Percentiles rank a stretch among this genome's conserved stretches.
These are phyloP conservation scores for Paramyrothecium sp. DNA, from an alignment of 2,329 filamentous ascomycete species.

Conservation along the genomic window DNA sequence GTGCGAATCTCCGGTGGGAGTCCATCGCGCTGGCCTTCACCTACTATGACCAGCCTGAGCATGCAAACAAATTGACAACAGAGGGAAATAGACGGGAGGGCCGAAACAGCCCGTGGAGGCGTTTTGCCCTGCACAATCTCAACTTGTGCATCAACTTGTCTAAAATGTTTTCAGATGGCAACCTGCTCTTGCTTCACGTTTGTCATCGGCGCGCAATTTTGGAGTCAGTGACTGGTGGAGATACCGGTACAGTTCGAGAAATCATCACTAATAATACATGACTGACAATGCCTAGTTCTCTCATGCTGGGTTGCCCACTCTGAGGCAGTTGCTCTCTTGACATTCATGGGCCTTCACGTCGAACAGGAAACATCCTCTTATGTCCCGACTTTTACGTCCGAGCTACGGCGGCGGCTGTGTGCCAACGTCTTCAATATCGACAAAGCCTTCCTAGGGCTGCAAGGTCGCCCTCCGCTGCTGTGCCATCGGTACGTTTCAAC, in stretches of 20 bases:
- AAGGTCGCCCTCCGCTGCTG: slow-evolving; percentile 52
- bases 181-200: slow-evolving; percentile 36
- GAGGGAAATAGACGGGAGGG: slow-evolving; percentile 9
- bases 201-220: slow-evolving; percentile 28
- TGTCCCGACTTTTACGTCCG: slow-evolving; percentile 29
- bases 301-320: slow-evolving; percentile 34
- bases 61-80: neutral
- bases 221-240: slow-evolving; percentile 36
- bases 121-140: slow-evolving; percentile 14
- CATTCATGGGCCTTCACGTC: slow-evolving; percentile 33
- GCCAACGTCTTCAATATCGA: slow-evolving; percentile 41
- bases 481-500: slow-evolving; percentile 52
- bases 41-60: neutral
- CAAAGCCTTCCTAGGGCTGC: slow-evolving; percentile 49
- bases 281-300: slow-evolving; percentile 21
- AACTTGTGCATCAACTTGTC: slow-evolving; percentile 28
- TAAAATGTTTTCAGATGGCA: slow-evolving; percentile 23
- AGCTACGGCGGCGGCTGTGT: slow-evolving; percentile 29
- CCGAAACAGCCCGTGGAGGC: slow-evolving; percentile 3
- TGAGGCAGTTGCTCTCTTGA: slow-evolving; percentile 32
- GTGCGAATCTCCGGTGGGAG: slow-evolving; percentile 40
- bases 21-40: slow-evolving; percentile 36
- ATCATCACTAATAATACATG: neutral
- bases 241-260: slow-evolving; percentile 27
- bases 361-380: slow-evolving; percentile 20